Base-by-base conservation (phyloP, 768 basidiomycete genomes). In the Psilocybe cubensis region DNA sequence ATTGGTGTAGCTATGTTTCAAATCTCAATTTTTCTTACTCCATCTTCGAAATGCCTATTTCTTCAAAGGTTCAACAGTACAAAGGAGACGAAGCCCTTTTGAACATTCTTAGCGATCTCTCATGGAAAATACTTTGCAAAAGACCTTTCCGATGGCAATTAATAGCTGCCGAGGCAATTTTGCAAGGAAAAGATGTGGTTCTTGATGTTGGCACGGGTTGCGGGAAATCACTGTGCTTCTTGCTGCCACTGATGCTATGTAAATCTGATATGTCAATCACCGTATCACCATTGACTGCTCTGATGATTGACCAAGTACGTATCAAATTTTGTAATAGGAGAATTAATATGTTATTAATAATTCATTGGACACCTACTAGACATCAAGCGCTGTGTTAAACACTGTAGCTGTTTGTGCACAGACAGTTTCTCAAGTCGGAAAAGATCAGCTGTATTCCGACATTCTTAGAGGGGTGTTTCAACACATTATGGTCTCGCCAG, bases 261-360 rank as follows among this genome's bases (percentile, higher is more conserved):
- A 41, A 55, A 10, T 58, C 2, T 4, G 64, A 67, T 41, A 59
- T 63, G 3, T 28, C n/a, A 4, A 27, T 67, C 8, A 54, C 54
- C 10, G 51, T 66, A 12, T 57, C 58, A 40, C 63, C 65, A 21
- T 45, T 66, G 8, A 58, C 65, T 18, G 65, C 63, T 4, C 61
- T 66, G n/a, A 66, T 66, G 65, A 45, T 64, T 14, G 63, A 66
- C 28, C 65, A 66, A 56, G 65, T 63, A 7, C 6, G 28, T 28
- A n/a, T n/a, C n/a, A n/a, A n/a, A n/a, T n/a, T n/a, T n/a, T n/a
- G n/a, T n/a, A n/a, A n/a, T n/a, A n/a, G n/a, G n/a, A n/a, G n/a
- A n/a, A n/a, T n/a, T n/a, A n/a, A n/a, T n/a, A n/a, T n/a, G n/a
- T 14, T 9, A 23, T 12, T 45, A 25, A 53, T 17, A 25, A 27